Evolutionary conservation across 1,284 basidiomycete species (phyloP).

Genomic region (Coniferiporia weirii): DNA sequence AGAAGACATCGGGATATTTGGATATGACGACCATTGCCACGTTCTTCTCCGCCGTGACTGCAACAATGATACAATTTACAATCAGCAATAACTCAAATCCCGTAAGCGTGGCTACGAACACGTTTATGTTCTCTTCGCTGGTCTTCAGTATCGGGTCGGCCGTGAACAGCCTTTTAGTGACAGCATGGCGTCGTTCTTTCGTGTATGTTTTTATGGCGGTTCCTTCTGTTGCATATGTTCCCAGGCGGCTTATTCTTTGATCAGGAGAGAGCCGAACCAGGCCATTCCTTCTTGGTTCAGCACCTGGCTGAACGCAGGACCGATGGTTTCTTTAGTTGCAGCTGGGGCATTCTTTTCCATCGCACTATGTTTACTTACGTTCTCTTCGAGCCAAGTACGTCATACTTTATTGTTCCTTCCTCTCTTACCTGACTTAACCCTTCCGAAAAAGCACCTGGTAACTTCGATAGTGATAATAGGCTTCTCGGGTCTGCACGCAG

Average conservation of each 20-base stretch:
- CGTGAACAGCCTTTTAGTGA: slow-evolving; percentile 1
- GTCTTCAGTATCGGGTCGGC: slow-evolving; percentile 2
- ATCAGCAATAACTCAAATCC: background rate
- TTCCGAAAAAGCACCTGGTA: background rate
- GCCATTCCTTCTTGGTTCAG: no score
- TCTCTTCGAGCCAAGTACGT: background rate
- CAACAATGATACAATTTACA: slow-evolving; percentile 3
- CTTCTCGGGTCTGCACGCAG: background rate
- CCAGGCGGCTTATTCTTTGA: background rate
- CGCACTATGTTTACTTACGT: background rate
- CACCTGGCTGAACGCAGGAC: background rate
- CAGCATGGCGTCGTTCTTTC: background rate
- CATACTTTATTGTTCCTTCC: background rate
- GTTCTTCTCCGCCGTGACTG: slow-evolving; percentile 10
- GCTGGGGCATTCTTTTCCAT: slow-evolving; percentile 3
- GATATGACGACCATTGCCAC: slow-evolving; percentile 5
- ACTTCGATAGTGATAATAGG: background rate
- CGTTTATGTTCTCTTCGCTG: slow-evolving; percentile 3
- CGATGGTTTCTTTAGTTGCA: background rate
- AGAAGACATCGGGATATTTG: slow-evolving; percentile 1
- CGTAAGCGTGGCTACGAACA: background rate
- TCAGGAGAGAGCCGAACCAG: no score
- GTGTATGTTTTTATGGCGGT: background rate
- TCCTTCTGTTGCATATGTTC: background rate
- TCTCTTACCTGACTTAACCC: background rate